These are phyloP conservation scores for Agastache rugosa DNA, from an alignment of 257 asterid genomes.

Conservation along the genomic window DNA sequence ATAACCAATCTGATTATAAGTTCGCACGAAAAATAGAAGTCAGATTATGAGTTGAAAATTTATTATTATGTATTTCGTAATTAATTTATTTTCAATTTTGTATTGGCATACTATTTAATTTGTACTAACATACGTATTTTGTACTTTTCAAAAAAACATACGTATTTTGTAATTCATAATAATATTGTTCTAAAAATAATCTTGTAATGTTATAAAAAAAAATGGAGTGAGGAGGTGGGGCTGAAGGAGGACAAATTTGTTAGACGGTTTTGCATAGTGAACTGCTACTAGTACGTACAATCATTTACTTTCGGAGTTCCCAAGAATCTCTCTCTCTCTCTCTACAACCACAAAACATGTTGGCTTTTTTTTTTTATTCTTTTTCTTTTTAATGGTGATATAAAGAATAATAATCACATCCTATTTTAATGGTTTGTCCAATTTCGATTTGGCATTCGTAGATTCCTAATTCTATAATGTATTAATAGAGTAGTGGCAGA, in stretches of 20 bases:
- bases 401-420: neutral
- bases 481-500: too few relatives aligned
- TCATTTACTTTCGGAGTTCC: neutral
- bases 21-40: too few relatives aligned
- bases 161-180: too few relatives aligned
- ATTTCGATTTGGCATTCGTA: too few relatives aligned
- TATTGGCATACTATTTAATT: neutral
- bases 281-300: neutral
- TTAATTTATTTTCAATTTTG: neutral
- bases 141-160: too few relatives aligned
- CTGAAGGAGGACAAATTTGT: slow-evolving; percentile 2
- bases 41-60: too few relatives aligned
- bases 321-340: neutral
- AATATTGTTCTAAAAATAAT: too few relatives aligned
- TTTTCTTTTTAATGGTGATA: neutral
- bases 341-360: neutral
- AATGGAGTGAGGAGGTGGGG: neutral
- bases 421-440: neutral
- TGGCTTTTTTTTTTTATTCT: neutral
- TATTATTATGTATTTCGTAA: neutral
- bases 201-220: too few relatives aligned
- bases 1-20: too few relatives aligned
- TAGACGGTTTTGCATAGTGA: slow-evolving; percentile 18
- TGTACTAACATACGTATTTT: too few relatives aligned
- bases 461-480: too few relatives aligned